Conservation (phyloP, 164 flowering plant species). For the Vitis riparia region DNA sequence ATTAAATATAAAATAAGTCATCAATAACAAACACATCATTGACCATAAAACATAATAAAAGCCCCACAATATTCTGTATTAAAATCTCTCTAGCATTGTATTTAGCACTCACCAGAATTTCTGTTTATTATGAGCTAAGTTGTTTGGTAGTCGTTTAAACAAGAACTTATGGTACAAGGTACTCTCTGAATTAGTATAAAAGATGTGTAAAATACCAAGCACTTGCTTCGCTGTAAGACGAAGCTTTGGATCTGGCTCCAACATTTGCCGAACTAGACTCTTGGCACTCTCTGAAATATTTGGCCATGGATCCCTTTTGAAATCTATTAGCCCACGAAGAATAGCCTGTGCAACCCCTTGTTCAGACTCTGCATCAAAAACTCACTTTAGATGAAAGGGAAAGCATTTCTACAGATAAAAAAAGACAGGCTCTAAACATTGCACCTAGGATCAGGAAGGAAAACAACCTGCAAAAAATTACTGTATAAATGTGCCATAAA, state of each 20-base stretch:
- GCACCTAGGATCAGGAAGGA: background rate
- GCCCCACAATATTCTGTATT: too few species aligned
- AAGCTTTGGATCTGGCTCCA: constrained; percentile 90
- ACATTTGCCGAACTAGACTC: constrained; percentile 82
- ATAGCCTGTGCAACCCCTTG: constrained; percentile 99
- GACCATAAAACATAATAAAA: too few species aligned
- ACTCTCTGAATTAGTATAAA: background rate
- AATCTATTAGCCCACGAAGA: constrained; percentile 86
- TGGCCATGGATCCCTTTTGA: constrained; percentile 96
- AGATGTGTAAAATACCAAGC: constrained; percentile 54
- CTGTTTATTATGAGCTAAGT: too few species aligned
- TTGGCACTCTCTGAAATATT: constrained; percentile 87
- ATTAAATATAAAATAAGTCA: too few species aligned
- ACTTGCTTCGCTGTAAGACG: constrained; percentile 90
- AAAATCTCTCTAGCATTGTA: too few species aligned
- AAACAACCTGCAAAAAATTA: background rate
- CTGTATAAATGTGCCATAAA: background rate
- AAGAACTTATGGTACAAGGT: too few species aligned
- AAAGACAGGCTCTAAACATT: background rate
- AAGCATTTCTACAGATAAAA: background rate
- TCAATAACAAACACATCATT: too few species aligned
- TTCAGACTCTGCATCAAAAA: constrained; percentile 71
- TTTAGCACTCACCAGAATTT: too few species aligned
- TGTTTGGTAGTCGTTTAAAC: too few species aligned
- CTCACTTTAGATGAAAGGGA: constrained; percentile 6